Evolutionary conservation across 164 flowering plant genomes (phyloP), one percentile per base, ranked within the genome.

Genomic region (Umbilicus rupestris): DNA sequence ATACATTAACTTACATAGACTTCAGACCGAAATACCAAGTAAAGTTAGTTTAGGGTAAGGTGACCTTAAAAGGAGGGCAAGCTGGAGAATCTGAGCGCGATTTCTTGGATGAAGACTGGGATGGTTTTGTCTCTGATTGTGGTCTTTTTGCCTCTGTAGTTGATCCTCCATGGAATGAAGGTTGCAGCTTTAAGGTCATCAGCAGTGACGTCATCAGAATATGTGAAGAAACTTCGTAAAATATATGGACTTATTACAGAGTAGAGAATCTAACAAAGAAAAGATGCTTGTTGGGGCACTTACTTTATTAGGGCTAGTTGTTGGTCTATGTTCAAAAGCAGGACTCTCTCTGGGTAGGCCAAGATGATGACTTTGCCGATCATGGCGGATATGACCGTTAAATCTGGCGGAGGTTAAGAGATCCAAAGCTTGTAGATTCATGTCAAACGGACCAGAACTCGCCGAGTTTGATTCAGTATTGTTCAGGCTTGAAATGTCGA

Each of bases 41-140:
- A 12, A 26, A 19, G 33, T 28, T 20, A 11, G 8, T 52, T 14
- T 10, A 30, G 17, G 62, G 15, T 39, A 62, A 1, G 1, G 1
- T 26, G 20, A 92, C 98, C 97, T 93, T 90, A 58, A 90, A 74
- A 60, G 97, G 94, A 17, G 92, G 85, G 74, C 86, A 80, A 9
- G 83, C 66, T 62, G 88, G 87, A 33, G 96, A 65, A 29, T 88
- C 97, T 14, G 75, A 35, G 20, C 94, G 79, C 30, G 89, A 79
- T 76, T 85, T 90, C 82, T 93, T 93, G 44, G 80, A 63, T 62
- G 82, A 69, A 60, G 70, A 63, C 42, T 75, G 79, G 70, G 80
- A 47, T 64, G 80, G 57, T 71, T 84, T 85, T 39, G 81, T 50
- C 73, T 82, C 87, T 74, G 77, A 37, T 67, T 69, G 76, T 52